A percentile compares a stretch with the other conserved stretches of the same genome.
Conservation (phyloP, 2,329 filamentous ascomycete species). For the Pseudogymnoascus sp. region DNA sequence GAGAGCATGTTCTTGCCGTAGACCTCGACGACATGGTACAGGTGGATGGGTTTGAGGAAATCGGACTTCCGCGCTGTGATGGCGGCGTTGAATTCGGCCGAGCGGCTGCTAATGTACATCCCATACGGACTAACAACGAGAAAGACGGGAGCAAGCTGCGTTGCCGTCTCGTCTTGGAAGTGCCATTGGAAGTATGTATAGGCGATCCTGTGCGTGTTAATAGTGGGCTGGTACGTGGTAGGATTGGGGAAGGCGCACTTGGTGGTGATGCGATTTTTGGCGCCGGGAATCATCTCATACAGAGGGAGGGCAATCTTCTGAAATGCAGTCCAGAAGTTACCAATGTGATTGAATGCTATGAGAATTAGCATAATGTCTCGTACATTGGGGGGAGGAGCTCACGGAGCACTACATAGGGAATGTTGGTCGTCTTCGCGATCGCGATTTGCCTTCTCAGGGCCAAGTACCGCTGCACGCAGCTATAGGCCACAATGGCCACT, state of each 20-base stretch:
- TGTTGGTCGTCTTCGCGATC: slow-evolving; percentile 5
- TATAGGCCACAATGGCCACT: neutral
- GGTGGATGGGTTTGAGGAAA: slow-evolving; percentile 28
- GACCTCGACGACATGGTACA: slow-evolving; percentile 29
- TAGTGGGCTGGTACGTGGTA: neutral
- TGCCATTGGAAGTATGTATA: neutral
- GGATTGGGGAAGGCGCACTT: neutral
- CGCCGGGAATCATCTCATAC: neutral
- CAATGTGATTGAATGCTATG: neutral
- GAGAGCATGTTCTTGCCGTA: slow-evolving; percentile 30
- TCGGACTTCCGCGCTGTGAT: slow-evolving; percentile 16
- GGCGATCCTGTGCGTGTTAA: neutral
- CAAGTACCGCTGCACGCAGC: slow-evolving; percentile 1
- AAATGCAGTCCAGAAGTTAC: slow-evolving; percentile 1
- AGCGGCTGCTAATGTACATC: slow-evolving; percentile 5
- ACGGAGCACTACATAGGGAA: slow-evolving; percentile 5
- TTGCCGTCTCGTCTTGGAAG: neutral
- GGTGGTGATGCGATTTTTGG: slow-evolving; percentile 6
- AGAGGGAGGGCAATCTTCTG: neutral
- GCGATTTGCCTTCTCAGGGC: slow-evolving; percentile 1
- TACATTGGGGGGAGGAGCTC: neutral
- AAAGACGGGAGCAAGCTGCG: neutral
- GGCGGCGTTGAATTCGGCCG: neutral
- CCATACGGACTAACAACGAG: slow-evolving; percentile 1
- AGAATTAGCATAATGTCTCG: neutral